Percentiles rank a stretch among this genome's conserved stretches.
phyloP scores from a whole-genome alignment of 805 yeast species.

The Lipomyces yamadae region DNA sequence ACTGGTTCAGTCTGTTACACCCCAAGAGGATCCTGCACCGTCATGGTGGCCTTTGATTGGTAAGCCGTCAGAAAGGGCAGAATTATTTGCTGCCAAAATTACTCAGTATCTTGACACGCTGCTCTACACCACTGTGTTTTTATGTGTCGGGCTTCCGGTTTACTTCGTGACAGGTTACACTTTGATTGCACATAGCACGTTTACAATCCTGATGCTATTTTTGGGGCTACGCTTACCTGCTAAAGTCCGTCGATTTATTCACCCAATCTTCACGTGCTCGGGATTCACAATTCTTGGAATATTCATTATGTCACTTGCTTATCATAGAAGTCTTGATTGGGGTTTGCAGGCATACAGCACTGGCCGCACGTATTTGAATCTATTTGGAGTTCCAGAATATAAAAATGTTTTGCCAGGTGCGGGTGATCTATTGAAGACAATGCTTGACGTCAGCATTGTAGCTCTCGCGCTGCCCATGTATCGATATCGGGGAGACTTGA shows the following conservation, averaged over 20 bases:
- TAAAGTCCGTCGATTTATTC: constrained; percentile 57
- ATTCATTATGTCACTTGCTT: constrained; percentile 63
- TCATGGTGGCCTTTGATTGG: constrained; percentile 17
- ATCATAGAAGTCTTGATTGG: constrained; percentile 47
- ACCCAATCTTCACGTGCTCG: constrained; percentile 73
- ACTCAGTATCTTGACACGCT: constrained; percentile 35
- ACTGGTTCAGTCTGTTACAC: neutral
- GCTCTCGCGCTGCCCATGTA: constrained; percentile 79
- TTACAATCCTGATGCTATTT: constrained; percentile 63
- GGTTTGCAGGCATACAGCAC: constrained; percentile 67
- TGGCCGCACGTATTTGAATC: constrained; percentile 65
- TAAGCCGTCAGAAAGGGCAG: constrained; percentile 32
- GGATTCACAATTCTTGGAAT: constrained; percentile 65
- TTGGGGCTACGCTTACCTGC: constrained; percentile 55
- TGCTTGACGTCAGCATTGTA: constrained; percentile 79
- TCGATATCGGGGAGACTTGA: constrained; percentile 68
- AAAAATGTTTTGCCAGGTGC: constrained; percentile 69
- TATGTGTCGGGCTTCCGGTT: constrained; percentile 62
- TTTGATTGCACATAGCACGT: constrained; percentile 64
- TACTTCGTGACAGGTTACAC: constrained; percentile 63
- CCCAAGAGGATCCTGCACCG: neutral
- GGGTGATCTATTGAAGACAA: constrained; percentile 71
- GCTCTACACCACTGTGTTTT: constrained; percentile 45
- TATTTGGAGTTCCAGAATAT: constrained; percentile 52
- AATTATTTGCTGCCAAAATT: constrained; percentile 32